Evolutionary conservation across 192 early-diverging fungal genomes (phyloP).

Genomic region (Backusella morwellensis): DNA sequence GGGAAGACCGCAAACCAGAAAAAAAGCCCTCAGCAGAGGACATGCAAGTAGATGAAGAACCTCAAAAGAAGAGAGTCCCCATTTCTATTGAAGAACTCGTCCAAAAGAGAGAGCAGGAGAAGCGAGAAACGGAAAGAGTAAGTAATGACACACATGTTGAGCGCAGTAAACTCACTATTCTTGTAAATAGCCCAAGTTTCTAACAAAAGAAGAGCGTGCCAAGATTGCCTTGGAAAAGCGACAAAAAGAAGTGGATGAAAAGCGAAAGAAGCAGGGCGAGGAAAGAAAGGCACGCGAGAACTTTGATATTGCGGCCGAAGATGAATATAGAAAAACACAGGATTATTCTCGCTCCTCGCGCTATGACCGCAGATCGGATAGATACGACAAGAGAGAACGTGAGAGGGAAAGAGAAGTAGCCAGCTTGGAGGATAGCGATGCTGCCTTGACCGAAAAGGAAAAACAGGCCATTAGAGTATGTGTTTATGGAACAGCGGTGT

Average conservation of each 20-base stretch:
- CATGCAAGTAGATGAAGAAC: constrained; percentile 9
- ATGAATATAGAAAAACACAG: constrained; percentile 34
- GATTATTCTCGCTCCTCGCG: constrained; percentile 34
- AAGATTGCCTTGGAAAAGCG: constrained; percentile 80
- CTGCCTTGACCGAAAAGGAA: constrained; percentile 35
- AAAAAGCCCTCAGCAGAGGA: background rate
- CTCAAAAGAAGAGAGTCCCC: constrained; percentile 47
- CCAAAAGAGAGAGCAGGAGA: constrained; percentile 63
- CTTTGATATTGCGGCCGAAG: constrained; percentile 52
- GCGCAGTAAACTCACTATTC: background rate
- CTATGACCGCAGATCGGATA: constrained; percentile 26
- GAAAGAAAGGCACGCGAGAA: constrained; percentile 56
- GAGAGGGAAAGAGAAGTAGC: background rate
- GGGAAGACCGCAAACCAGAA: constrained; percentile 18
- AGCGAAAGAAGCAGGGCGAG: constrained; percentile 58
- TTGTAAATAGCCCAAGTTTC: constrained; percentile 63
- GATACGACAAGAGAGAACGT: constrained; percentile 15
- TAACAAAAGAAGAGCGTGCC: constrained; percentile 91
- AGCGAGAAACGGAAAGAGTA: constrained; percentile 59
- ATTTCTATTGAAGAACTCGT: constrained; percentile 79
- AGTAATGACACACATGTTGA: background rate
- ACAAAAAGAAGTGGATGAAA: constrained; percentile 77
- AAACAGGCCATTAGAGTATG: constrained; percentile 42
- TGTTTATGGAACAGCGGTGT: background rate
- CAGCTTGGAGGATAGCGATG: background rate